Evolutionary conservation across 495 filamentous ascomycete genomes (phyloP), one percentile per base, ranked within the genome.

Genomic region (Terfezia boudieri): DNA sequence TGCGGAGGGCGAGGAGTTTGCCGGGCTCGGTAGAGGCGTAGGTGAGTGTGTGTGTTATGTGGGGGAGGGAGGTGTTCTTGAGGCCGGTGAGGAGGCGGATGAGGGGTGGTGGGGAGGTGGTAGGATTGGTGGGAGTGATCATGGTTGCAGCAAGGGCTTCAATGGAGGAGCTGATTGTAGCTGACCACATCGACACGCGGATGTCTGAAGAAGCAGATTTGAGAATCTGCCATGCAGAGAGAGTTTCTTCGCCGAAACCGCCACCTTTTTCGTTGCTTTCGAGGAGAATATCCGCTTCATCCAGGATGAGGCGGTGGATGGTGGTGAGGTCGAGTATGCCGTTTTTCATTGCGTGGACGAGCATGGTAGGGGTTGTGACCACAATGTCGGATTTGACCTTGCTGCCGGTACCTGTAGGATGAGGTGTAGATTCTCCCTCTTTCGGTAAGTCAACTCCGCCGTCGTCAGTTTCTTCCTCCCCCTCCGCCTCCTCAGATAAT

Each of bases 201-300:
- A 96, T 71, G 17, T 72, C 66, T 2, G 77, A 70, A 57, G 80
- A 74, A 8, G 72, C 74, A 67, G 84, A 87, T 16, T 81, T 46
- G 12, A 65, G 53, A 8, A 51, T 73, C 20, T 75, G 72, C 90
- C 89, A 96, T 60, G 95, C 84, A 36, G 74, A 75, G 22, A 94
- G 70, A 0, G 87, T 96, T 62, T 98, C 92, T 26, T 88, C 81
- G 36, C 83, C 76, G 70, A 98, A 96, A 11, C 93, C 41, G 41
- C 41, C 17, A 8, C 41, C 41, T 46, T 4, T 20, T 14, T 46
- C 41, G 41, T 20, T 71, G 11, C 83, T 79, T 57, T 99, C 90
- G 12, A 98, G 75, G 11, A 98, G 79, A 20, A 95, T 84, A 67
- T 98, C 90, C 9, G 87, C 90, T 71, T 98, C 90, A 60, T 98